Percentiles rank a stretch among this genome's conserved stretches.
Evolutionary conservation across 305 asterid genomes (phyloP).

Genomic region (Coffea humblotiana): DNA sequence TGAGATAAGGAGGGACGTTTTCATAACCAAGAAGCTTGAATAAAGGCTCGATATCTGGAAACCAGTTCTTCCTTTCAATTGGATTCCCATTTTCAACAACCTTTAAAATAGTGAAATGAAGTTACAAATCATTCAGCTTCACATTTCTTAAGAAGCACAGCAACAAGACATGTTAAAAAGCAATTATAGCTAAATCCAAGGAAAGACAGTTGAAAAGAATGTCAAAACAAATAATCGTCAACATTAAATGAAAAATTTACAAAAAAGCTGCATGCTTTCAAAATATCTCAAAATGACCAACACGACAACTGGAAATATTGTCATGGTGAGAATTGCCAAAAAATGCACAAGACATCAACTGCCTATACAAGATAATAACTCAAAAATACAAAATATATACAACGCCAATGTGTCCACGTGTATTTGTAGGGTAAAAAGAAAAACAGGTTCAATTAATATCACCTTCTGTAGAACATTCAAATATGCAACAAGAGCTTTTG

Average conservation of each 20-base stretch:
- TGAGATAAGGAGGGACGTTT: slow-evolving; percentile 97
- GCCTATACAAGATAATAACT: neutral
- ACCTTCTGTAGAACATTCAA: slow-evolving; percentile 88
- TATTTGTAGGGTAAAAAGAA: no score
- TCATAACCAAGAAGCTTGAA: slow-evolving; percentile 96
- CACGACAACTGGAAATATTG: neutral
- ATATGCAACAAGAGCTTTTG: slow-evolving; percentile 93
- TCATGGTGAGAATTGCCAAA: neutral
- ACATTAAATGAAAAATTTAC: neutral
- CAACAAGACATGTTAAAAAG: neutral
- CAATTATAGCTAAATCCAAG: neutral
- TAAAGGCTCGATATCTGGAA: slow-evolving; percentile 90
- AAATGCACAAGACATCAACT: neutral
- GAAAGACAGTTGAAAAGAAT: neutral
- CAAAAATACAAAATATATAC: neutral
- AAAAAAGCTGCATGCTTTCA: neutral
- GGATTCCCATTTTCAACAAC: slow-evolving; percentile 89
- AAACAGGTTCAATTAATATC: neutral
- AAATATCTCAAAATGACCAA: neutral
- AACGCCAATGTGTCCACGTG: neutral
- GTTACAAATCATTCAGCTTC: neutral
- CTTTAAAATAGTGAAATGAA: slow-evolving; percentile 34
- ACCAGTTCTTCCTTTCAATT: slow-evolving; percentile 84
- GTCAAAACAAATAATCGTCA: neutral
- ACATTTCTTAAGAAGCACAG: neutral